Evolutionary conservation across 2,329 filamentous ascomycete genomes (phyloP).

Genomic region (Ceratocystis alfenasii): DNA sequence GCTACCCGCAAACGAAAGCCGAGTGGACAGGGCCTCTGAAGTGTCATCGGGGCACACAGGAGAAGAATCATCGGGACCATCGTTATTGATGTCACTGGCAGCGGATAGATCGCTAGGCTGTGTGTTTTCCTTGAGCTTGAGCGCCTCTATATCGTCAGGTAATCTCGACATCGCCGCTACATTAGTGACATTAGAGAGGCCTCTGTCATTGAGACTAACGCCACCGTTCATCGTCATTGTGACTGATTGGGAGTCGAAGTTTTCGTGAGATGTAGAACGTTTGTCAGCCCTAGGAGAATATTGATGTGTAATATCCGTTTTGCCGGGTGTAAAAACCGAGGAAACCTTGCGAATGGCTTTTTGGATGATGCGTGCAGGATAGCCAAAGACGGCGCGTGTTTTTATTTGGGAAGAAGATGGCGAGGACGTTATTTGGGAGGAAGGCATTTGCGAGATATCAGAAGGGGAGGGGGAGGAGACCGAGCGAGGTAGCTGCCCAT

Average conservation of each 20-base stretch:
- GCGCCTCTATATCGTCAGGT: neutral
- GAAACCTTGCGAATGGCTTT: conserved; percentile 21
- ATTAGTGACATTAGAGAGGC: neutral
- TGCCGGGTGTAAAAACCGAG: conserved; percentile 15
- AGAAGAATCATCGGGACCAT: neutral
- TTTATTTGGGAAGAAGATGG: conserved; percentile 13
- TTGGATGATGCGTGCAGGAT: conserved; percentile 19
- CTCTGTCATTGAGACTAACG: neutral
- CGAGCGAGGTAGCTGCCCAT: neutral
- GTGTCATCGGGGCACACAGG: conserved; percentile 8
- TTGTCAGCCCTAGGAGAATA: neutral
- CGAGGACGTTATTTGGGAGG: conserved; percentile 9
- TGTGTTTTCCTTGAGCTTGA: neutral
- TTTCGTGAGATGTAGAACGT: neutral
- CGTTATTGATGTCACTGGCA: neutral
- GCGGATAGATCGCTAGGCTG: neutral
- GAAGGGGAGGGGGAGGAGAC: conserved; percentile 5
- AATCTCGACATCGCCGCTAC: neutral
- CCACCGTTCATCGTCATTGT: neutral
- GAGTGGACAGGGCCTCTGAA: conserved; percentile 10
- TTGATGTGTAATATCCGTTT: conserved; percentile 10
- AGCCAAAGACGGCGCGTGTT: conserved; percentile 17
- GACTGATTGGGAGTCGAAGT: conserved; percentile 7
- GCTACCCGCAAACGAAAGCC: conserved; percentile 20
- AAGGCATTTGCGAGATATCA: neutral